These are phyloP conservation scores for Boletus reticulatus DNA, from an alignment of 768 basidiomycete genomes.

Conservation along the genomic window DNA sequence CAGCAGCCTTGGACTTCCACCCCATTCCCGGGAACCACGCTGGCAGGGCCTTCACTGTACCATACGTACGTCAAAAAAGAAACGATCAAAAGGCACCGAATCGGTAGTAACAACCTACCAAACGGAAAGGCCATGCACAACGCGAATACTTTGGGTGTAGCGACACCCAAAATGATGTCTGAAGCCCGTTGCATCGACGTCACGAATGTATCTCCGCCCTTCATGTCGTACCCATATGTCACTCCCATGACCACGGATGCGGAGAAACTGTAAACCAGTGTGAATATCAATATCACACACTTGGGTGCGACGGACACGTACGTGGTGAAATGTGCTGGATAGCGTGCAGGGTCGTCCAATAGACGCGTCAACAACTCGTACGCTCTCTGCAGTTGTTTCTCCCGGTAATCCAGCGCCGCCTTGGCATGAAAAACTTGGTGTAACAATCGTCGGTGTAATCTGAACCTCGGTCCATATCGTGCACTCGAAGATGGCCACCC, in stretches of 20 bases:
- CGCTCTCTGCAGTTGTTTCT: slow-evolving; percentile 32
- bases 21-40: slow-evolving; percentile 28
- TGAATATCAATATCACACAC: too few relatives aligned
- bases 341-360: slow-evolving; percentile 25
- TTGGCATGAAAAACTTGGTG: slow-evolving; percentile 35
- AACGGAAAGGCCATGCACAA: background rate
- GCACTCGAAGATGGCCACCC: slow-evolving; percentile 39
- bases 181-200: too few relatives aligned
- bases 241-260: slow-evolving; percentile 30
- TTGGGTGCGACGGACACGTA: background rate
- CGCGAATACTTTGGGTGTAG: background rate
- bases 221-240: slow-evolving; percentile 29
- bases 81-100: background rate
- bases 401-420: slow-evolving; percentile 25
- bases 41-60: slow-evolving; percentile 18
- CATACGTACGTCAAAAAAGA: background rate
- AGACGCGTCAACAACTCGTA: slow-evolving; percentile 32
- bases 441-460: slow-evolving; percentile 35
- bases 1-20: slow-evolving; percentile 15
- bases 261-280: background rate
- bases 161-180: background rate
- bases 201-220: too few relatives aligned
- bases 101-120: background rate
- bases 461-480: slow-evolving; percentile 35
- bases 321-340: slow-evolving; percentile 23